These are phyloP conservation scores for Talaromyces ruber DNA, from an alignment of 495 filamentous ascomycete species.

Conservation along the genomic window DNA sequence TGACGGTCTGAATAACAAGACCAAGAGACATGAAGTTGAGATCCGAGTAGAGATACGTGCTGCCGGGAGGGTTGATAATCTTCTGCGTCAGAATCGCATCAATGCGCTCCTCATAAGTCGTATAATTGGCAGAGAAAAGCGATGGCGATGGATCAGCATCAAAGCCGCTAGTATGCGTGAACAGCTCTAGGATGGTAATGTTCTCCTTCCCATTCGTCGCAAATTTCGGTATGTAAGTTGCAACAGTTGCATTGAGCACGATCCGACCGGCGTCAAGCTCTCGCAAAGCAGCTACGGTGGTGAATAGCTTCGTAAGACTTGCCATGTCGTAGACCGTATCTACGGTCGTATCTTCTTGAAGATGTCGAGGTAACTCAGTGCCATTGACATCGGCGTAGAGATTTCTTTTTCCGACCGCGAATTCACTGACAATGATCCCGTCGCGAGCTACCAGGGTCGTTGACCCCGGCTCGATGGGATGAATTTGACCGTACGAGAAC, in stretches of 20 bases:
- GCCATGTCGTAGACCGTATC: constrained; percentile 23
- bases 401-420: constrained; percentile 18
- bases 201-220: constrained; percentile 18
- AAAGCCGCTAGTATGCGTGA: constrained; percentile 21
- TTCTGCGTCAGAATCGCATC: constrained; percentile 15
- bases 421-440: constrained; percentile 17
- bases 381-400: constrained; percentile 19
- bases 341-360: constrained; percentile 11
- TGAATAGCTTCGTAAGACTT: constrained; percentile 20
- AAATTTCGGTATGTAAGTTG: constrained; percentile 17
- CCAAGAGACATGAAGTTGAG: constrained; percentile 20
- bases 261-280: constrained; percentile 15
- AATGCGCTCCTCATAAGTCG: constrained; percentile 14
- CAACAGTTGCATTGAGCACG: constrained; percentile 12
- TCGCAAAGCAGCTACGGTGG: constrained; percentile 13
- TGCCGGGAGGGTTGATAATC: constrained; percentile 14
- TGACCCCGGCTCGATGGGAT: constrained; percentile 18
- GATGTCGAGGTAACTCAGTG: constrained; percentile 12
- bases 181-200: constrained; percentile 17
- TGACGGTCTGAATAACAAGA: constrained; percentile 17
- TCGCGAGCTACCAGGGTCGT: constrained; percentile 15
- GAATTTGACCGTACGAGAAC: constrained; percentile 8
- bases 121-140: constrained; percentile 13
- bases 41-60: constrained; percentile 19
- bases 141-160: constrained; percentile 21